These are phyloP conservation scores for Rhodotorula sp. DNA, from an alignment of 1,284 basidiomycete genomes.

Conservation along the genomic window DNA sequence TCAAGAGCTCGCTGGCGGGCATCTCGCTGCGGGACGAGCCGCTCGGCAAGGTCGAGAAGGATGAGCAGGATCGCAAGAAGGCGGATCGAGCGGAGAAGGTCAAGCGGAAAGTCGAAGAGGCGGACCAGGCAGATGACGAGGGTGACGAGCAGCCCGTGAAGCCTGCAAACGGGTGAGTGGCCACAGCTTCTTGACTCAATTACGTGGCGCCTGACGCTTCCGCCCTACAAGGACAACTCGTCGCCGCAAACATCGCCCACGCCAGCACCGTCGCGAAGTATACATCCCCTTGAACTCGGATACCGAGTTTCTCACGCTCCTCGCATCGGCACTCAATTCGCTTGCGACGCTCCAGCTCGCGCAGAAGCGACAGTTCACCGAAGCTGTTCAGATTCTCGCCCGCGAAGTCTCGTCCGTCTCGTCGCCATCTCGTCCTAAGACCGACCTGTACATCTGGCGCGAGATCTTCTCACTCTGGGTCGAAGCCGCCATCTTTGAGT, in stretches of 20 bases:
- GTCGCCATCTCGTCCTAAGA: slow-evolving; percentile 56
- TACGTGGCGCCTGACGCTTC: slow-evolving; percentile 70
- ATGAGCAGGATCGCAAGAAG: neutral
- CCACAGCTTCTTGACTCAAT: neutral
- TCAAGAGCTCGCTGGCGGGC: neutral
- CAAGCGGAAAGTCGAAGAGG: neutral
- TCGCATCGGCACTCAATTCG: slow-evolving; percentile 68
- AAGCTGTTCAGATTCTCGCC: slow-evolving; percentile 64
- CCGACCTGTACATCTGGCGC: slow-evolving; percentile 87
- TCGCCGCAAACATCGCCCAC: slow-evolving; percentile 15
- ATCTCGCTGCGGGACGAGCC: neutral
- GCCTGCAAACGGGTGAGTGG: neutral
- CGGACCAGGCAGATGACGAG: slow-evolving; percentile 35
- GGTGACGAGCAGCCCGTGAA: neutral
- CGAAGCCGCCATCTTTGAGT: slow-evolving; percentile 84
- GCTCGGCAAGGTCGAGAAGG: neutral
- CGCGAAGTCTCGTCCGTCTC: slow-evolving; percentile 55
- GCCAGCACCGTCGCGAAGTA: slow-evolving; percentile 56
- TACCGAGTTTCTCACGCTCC: slow-evolving; percentile 73
- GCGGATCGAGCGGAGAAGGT: slow-evolving; percentile 1
- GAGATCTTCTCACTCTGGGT: slow-evolving; percentile 82
- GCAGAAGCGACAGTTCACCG: slow-evolving; percentile 65
- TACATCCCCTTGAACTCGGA: slow-evolving; percentile 81
- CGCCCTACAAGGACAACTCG: slow-evolving; percentile 62
- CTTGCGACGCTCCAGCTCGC: slow-evolving; percentile 65